Base-by-base conservation (phyloP, 2,329 filamentous ascomycete species). In the Didymella glomerata region DNA sequence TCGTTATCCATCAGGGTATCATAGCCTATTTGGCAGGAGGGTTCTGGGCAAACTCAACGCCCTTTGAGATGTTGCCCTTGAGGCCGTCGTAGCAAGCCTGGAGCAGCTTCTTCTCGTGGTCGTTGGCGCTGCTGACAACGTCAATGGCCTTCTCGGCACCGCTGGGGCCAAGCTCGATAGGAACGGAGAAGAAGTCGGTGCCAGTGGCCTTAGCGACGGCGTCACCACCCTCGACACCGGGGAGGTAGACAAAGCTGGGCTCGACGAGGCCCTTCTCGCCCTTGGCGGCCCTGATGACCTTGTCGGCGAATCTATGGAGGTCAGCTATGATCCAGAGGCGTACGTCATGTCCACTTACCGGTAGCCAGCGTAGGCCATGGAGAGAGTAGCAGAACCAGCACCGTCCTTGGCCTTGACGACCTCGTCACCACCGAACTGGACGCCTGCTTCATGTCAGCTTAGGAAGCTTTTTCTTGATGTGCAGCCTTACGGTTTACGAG, bases 341-440 rank as follows among this genome's bases (percentile, higher is more conserved):
- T n/a, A 11, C 38, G 2, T 11, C 20, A 4, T 30, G 2, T 14
- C 20, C 18, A 74, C 84, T 68, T 81, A 93, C 90, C 92, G 90
- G 88, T 89, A 98, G 69, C 95, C 95, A 69, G 95, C 95, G 78
- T 93, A 96, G 62, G 93, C 93, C 93, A 97, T 97, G 72, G 92
- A 96, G 54, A 97, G 86, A 60, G 93, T 97, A 68, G 93, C 93
- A 62, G 92, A 96, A 66, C 93, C 93, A 76, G 89, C 88, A 74
- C 93, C 93, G 68, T 95, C 91, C 87, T 97, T 97, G 77, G 93
- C 93, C 85, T 94, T 89, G 79, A 97, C 93, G 65, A 97, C 93
- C 83, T 97, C 93, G 71, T 99, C 95, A 84, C 95, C 95, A 78
- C 95, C 95, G 71, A 97, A 98, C 81, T 99, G 95, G 57, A 98